These are phyloP conservation scores for Serendipita sp. DNA, from an alignment of 768 basidiomycete genomes.

Conservation along the genomic window DNA sequence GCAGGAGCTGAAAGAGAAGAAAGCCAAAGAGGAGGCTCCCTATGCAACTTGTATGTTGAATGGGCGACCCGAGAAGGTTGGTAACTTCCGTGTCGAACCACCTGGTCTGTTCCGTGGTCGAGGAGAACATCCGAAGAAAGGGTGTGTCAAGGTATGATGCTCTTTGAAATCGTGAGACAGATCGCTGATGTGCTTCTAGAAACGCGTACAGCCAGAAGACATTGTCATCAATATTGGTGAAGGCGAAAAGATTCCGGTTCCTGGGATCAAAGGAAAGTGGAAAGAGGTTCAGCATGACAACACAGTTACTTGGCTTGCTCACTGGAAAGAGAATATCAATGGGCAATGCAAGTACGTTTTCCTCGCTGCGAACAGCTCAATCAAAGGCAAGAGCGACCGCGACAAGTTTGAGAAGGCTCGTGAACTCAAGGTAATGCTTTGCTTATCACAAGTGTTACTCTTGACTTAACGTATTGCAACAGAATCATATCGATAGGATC, in stretches of 20 bases:
- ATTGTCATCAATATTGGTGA: conserved; percentile 90
- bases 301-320: conserved; percentile 97
- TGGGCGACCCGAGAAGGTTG: conserved; percentile 94
- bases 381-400: conserved; percentile 98
- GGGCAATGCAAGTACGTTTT: conserved; percentile 95
- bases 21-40: conserved; percentile 69
- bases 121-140: conserved; percentile 97
- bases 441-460: background rate
- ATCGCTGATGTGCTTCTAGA: conserved; percentile 26
- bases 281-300: conserved; percentile 78
- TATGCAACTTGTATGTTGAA: conserved; percentile 82
- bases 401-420: conserved; percentile 96
- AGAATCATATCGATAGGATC: conserved; percentile 86
- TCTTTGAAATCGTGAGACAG: background rate
- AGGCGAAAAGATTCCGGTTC: conserved; percentile 55
- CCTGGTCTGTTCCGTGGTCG: conserved; percentile 97
- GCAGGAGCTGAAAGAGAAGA: conserved; percentile 75
- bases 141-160: conserved; percentile 63
- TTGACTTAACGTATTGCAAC: conserved; percentile 4
- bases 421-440: conserved; percentile 62
- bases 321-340: conserved; percentile 98
- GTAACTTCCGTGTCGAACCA: conserved; percentile 96
- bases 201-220: conserved; percentile 83
- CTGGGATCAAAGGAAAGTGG: conserved; percentile 89
- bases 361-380: conserved; percentile 88